Evolutionary conservation across 1,139 yeast species (phyloP).

Genomic region (Suhomyces terraborum): DNA sequence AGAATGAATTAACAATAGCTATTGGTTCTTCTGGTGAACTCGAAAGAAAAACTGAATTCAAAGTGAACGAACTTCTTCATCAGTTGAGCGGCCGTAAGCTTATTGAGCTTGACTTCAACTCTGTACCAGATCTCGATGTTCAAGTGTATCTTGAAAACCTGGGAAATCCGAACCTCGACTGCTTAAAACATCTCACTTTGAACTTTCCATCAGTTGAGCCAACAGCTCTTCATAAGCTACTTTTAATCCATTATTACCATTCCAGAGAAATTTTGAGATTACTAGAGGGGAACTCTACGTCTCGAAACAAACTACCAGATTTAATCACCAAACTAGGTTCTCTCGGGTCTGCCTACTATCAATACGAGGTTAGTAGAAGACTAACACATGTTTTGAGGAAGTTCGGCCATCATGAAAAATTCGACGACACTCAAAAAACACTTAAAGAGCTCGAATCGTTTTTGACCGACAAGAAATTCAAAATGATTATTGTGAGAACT

Average conservation of each 20-base stretch:
- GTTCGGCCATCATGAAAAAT: background rate
- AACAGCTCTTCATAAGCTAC: slow-evolving; percentile 17
- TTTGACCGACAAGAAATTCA: slow-evolving; percentile 23
- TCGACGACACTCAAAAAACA: background rate
- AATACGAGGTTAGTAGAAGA: slow-evolving; percentile 15
- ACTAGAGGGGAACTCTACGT: slow-evolving; percentile 2
- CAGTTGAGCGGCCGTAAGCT: background rate
- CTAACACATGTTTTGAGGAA: slow-evolving; percentile 5
- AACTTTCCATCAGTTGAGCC: slow-evolving; percentile 7
- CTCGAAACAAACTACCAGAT: slow-evolving; percentile 16
- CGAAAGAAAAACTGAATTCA: background rate
- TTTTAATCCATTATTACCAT: slow-evolving; percentile 20
- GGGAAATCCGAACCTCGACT: background rate
- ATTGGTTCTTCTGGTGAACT: slow-evolving; percentile 2
- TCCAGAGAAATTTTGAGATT: slow-evolving; percentile 19
- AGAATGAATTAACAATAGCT: slow-evolving; percentile 1
- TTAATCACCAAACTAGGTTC: slow-evolving; percentile 19
- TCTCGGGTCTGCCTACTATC: slow-evolving; percentile 22
- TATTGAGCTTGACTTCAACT: background rate
- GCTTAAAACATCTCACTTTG: background rate
- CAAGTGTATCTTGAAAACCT: background rate
- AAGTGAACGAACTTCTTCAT: background rate
- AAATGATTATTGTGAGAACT: slow-evolving; percentile 17
- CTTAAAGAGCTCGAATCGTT: slow-evolving; percentile 9
- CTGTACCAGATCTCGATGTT: slow-evolving; percentile 3